Conservation (phyloP, 345 rosid genomes). For the Brassica incana region DNA sequence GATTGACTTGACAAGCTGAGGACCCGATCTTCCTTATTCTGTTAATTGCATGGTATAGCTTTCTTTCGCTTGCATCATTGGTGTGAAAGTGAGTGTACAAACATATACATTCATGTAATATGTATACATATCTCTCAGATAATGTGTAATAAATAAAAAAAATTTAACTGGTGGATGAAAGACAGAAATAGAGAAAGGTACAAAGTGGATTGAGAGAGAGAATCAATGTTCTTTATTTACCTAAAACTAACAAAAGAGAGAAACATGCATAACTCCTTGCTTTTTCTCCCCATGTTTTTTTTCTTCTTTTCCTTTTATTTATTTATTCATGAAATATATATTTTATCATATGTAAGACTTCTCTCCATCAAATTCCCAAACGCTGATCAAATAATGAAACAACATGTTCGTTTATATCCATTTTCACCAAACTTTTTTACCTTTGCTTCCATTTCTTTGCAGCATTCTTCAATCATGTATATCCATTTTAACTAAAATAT, state of each 20-base stretch:
- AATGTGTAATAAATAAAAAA: not conserved
- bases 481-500: not conserved
- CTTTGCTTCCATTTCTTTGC: constrained; percentile 38
- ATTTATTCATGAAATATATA: not conserved
- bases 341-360: constrained; percentile 27
- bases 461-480: constrained; percentile 50
- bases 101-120: constrained; percentile 10
- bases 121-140: not conserved
- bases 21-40: constrained; percentile 34
- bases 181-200: constrained; percentile 44
- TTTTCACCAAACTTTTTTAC: constrained; percentile 22
- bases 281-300: constrained; percentile 26
- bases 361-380: constrained; percentile 41
- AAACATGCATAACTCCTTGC: constrained; percentile 34
- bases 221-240: constrained; percentile 42
- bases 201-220: constrained; percentile 46
- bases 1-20: constrained; percentile 36
- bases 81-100: constrained; percentile 39
- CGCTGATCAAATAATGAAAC: constrained; percentile 42
- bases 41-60: constrained; percentile 23
- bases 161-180: constrained; percentile 29
- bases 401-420: constrained; percentile 53
- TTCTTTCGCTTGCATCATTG: constrained; percentile 27
- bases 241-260: constrained; percentile 39
- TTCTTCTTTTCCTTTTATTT: not conserved